Conservation (phyloP, 1,284 basidiomycete genomes). For the Porphyrellus sp. region DNA sequence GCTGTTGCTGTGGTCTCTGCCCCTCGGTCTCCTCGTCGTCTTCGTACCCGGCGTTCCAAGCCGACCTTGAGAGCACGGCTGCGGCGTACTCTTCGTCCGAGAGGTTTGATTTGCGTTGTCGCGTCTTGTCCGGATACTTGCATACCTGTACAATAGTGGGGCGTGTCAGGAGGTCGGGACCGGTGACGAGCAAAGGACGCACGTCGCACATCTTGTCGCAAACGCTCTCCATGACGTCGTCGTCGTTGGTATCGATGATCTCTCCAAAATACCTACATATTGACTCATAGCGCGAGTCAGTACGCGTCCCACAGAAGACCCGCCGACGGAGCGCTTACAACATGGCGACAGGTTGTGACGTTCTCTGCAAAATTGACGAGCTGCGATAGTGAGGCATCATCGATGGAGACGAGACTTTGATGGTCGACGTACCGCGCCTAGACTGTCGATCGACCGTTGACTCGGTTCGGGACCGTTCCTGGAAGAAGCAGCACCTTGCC, state of each 20-base stretch:
- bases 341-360: slow-evolving; percentile 64
- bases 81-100: slow-evolving; percentile 46
- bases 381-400: too few species aligned
- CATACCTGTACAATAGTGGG: slow-evolving; percentile 51
- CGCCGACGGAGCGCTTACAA: slow-evolving; percentile 45
- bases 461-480: slow-evolving; percentile 56
- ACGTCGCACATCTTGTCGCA: slow-evolving; percentile 87
- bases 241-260: slow-evolving; percentile 52
- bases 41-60: slow-evolving; percentile 29
- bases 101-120: slow-evolving; percentile 45
- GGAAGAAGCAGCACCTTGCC: slow-evolving; percentile 40
- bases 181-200: slow-evolving; percentile 27
- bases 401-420: too few species aligned
- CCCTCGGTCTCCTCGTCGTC: slow-evolving; percentile 22
- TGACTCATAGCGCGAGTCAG: slow-evolving; percentile 39
- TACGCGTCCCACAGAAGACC: fast-evolving
- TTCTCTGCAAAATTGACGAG: slow-evolving; percentile 69
- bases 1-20: slow-evolving; percentile 1
- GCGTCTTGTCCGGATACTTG: slow-evolving; percentile 67
- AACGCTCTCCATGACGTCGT: slow-evolving; percentile 48
- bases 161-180: not conserved
- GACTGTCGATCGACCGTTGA: slow-evolving; percentile 63
- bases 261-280: slow-evolving; percentile 88
- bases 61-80: slow-evolving; percentile 19
- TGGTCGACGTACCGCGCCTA: slow-evolving; percentile 51